These are phyloP conservation scores for Beauveria sp. DNA, from an alignment of 2,329 filamentous ascomycete species.

Conservation along the genomic window DNA sequence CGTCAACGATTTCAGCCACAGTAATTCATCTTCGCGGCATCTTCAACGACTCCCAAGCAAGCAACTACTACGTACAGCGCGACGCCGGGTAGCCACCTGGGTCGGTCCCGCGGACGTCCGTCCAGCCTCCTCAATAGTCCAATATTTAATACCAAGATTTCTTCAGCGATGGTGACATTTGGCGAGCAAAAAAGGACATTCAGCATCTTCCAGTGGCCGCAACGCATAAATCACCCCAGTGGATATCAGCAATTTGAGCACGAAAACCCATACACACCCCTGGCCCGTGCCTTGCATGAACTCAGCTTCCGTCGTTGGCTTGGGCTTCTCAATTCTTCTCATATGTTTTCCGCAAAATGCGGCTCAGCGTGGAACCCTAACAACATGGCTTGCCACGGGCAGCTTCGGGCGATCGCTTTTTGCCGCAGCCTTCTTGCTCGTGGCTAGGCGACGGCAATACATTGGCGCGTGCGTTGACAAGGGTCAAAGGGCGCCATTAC, in stretches of 20 bases:
- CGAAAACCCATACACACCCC: neutral
- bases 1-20: neutral
- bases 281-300: conserved; percentile 6
- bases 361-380: conserved; percentile 10
- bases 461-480: neutral
- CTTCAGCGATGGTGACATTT: neutral
- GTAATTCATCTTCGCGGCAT: neutral
- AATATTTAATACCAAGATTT: too few species aligned
- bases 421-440: neutral
- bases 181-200: neutral
- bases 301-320: neutral
- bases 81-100: neutral
- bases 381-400: conserved; percentile 9
- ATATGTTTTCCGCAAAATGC: neutral
- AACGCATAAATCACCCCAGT: neutral
- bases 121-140: neutral
- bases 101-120: conserved; percentile 4
- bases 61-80: neutral
- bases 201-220: too few species aligned
- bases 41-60: neutral
- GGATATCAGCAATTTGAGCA: neutral
- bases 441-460: neutral
- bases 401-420: conserved; percentile 9
- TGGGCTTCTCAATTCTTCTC: neutral
- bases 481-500: neutral